A percentile compares a stretch with the other conserved stretches of the same genome.
These are phyloP conservation scores for Musa beccarii DNA, from an alignment of 176 grass and related monocot species.

Conservation along the genomic window DNA sequence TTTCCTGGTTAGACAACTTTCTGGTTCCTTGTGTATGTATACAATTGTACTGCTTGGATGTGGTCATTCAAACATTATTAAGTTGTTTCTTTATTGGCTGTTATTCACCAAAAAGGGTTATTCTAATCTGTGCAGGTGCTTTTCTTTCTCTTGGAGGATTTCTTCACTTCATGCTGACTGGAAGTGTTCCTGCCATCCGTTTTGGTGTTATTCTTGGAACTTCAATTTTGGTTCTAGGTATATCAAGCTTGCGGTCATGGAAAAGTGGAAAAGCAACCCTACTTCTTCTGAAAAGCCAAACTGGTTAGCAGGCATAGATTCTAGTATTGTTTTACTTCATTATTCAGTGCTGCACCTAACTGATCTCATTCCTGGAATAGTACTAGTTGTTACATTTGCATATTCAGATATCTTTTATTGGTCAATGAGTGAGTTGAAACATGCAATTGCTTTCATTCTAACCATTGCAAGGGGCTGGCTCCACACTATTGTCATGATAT, in stretches of 20 bases:
- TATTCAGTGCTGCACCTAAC: too few relatives aligned
- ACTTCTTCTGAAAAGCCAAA: constrained; percentile 70
- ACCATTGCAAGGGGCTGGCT: too few relatives aligned
- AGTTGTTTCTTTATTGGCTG: neutral
- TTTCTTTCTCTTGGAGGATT: constrained; percentile 67
- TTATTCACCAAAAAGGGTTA: too few relatives aligned
- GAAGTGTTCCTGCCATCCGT: constrained; percentile 70
- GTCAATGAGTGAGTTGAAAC: too few relatives aligned
- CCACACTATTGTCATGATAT: too few relatives aligned
- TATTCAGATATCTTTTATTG: too few relatives aligned
- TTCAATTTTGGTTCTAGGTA: constrained; percentile 53
- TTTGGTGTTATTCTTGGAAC: constrained; percentile 85
- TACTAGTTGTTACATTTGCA: too few relatives aligned
- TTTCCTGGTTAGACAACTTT: too few relatives aligned
- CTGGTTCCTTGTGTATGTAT: too few relatives aligned
- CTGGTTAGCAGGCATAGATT: constrained; percentile 36
- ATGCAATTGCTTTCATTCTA: too few relatives aligned
- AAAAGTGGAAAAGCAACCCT: constrained; percentile 35
- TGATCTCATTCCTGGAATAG: too few relatives aligned
- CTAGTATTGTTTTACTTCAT: constrained; percentile 16
- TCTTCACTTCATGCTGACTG: constrained; percentile 82
- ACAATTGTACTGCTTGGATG: neutral
- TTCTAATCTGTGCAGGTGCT: constrained; percentile 40
- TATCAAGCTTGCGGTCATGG: constrained; percentile 66
- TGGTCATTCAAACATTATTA: too few relatives aligned